Evolutionary conservation across 306 rosid genomes (phyloP).

Genomic region (Quercus alba): DNA sequence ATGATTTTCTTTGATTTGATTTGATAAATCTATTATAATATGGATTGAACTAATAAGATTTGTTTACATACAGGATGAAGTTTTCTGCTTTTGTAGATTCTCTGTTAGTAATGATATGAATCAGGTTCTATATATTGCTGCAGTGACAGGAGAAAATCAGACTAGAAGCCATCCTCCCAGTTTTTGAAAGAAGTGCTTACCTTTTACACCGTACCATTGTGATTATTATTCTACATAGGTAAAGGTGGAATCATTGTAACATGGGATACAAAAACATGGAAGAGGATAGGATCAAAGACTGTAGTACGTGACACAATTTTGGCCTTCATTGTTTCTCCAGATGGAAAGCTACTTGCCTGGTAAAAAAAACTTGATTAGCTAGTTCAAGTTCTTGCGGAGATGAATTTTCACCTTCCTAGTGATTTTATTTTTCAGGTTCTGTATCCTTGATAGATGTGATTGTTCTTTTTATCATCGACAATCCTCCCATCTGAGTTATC

Average conservation of each 20-base stretch:
- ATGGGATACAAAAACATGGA: conserved; percentile 83
- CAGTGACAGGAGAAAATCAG: conserved; percentile 44
- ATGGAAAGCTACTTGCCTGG: conserved; percentile 89
- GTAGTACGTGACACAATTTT: conserved; percentile 49
- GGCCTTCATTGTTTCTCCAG: conserved; percentile 72
- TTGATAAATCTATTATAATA: background rate
- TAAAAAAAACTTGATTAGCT: conserved; percentile 26
- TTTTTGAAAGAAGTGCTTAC: background rate
- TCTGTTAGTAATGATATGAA: conserved; percentile 42
- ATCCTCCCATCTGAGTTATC: background rate
- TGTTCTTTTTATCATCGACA: background rate
- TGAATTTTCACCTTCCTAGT: background rate
- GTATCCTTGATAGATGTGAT: background rate
- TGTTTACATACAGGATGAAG: conserved; percentile 59
- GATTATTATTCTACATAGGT: conserved; percentile 32
- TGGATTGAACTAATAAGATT: conserved; percentile 11
- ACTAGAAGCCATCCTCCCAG: background rate
- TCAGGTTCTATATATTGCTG: conserved; percentile 58
- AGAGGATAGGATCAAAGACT: conserved; percentile 57
- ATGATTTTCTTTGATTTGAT: background rate
- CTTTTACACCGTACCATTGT: background rate
- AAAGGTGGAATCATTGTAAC: conserved; percentile 71
- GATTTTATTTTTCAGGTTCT: background rate
- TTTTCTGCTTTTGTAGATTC: conserved; percentile 74
- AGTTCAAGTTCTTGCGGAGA: background rate